phyloP scores from a whole-genome alignment of 75 land plant genomes.

The Selaginella moellendorffii region DNA sequence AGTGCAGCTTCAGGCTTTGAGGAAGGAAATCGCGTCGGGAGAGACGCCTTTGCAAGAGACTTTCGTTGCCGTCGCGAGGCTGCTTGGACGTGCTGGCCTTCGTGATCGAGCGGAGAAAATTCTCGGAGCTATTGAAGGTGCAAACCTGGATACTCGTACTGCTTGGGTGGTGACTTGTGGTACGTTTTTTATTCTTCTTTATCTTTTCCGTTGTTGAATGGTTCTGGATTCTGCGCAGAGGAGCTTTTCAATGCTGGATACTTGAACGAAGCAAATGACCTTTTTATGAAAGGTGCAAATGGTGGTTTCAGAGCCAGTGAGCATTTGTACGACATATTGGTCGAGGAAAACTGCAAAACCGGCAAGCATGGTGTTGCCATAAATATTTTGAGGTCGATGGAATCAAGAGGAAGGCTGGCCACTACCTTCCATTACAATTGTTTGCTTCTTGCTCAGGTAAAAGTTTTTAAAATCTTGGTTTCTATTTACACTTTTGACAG shows the following conservation, averaged over 20 bases:
- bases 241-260: conserved; percentile 52
- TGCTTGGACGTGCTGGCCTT: conserved; percentile 62
- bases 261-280: conserved; percentile 55
- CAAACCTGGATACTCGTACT: conserved; percentile 54
- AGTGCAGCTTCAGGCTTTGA: conserved; percentile 72
- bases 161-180: conserved; percentile 89
- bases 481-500: conserved; percentile 19
- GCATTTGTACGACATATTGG: conserved; percentile 66
- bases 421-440: conserved; percentile 93
- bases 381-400: conserved; percentile 75
- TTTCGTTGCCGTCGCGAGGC: conserved; percentile 55
- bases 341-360: conserved; percentile 77
- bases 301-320: conserved; percentile 84
- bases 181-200: conserved; percentile 15
- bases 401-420: conserved; percentile 74
- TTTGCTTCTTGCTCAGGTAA: conserved; percentile 80
- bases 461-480: not conserved
- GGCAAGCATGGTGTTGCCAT: conserved; percentile 84
- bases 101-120: conserved; percentile 59
- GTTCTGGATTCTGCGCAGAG: conserved; percentile 30
- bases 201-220: conserved; percentile 6
- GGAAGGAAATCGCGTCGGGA: conserved; percentile 60
- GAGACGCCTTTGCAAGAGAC: conserved; percentile 85
- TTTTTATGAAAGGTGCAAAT: conserved; percentile 82
- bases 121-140: conserved; percentile 77